Evolutionary conservation across 371 early-diverging fungal species (phyloP).

Genomic region (Syncephalastrum racemosum): DNA sequence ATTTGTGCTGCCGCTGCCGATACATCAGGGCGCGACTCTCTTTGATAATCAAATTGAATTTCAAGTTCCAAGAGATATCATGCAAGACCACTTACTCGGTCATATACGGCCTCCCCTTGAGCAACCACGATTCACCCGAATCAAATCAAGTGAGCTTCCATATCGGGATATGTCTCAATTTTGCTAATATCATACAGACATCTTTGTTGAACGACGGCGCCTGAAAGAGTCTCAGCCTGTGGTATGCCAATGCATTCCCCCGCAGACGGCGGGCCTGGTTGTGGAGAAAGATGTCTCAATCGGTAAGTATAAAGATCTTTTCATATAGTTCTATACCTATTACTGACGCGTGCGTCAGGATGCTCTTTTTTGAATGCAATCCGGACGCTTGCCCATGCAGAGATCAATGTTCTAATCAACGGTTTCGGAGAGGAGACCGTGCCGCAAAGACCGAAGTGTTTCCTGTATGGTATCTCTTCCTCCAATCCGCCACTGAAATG

Average conservation of each 20-base stretch:
- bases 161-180: background rate
- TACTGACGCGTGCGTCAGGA: constrained; percentile 17
- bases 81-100: constrained; percentile 40
- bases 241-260: constrained; percentile 66
- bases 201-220: constrained; percentile 74
- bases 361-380: constrained; percentile 81
- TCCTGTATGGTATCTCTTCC: constrained; percentile 41
- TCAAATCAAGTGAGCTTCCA: constrained; percentile 31
- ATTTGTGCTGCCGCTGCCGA: constrained; percentile 49
- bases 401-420: constrained; percentile 72
- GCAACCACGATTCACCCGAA: constrained; percentile 28
- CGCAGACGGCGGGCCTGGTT: constrained; percentile 58
- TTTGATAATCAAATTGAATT: constrained; percentile 41
- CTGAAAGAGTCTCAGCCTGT: constrained; percentile 37
- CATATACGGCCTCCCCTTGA: constrained; percentile 15
- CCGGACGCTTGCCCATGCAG: constrained; percentile 70
- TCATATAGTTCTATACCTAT: background rate
- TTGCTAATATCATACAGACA: constrained; percentile 42
- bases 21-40: constrained; percentile 50
- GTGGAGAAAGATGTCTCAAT: constrained; percentile 78
- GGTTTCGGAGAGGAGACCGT: constrained; percentile 63
- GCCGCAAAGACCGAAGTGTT: constrained; percentile 64
- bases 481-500: too few species aligned
- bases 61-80: constrained; percentile 45
- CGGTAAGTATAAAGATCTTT: constrained; percentile 31